A percentile compares a stretch with the other conserved stretches of the same genome.
Evolutionary conservation across 306 rosid genomes (phyloP).

Genomic region (Vigna hirtella): DNA sequence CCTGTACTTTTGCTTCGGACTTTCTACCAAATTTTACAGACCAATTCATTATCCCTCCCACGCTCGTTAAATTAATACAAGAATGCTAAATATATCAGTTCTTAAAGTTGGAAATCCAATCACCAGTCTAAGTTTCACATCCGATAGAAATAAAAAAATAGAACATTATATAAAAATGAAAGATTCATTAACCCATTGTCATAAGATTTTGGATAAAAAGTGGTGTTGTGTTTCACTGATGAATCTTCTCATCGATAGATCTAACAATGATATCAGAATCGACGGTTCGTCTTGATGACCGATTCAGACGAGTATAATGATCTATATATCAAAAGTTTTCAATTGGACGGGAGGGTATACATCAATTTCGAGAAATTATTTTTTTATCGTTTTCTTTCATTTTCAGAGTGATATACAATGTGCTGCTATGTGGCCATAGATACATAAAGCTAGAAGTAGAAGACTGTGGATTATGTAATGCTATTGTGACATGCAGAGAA

Average conservation of each 20-base stretch:
- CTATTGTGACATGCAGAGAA: slow-evolving; percentile 40
- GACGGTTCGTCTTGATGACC: no score
- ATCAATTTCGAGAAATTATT: slow-evolving; percentile 33
- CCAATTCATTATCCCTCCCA: background rate
- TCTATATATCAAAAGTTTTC: no score
- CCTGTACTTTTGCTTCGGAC: background rate
- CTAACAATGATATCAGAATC: no score
- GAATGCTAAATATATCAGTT: background rate
- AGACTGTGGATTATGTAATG: slow-evolving; percentile 38
- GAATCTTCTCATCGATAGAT: no score
- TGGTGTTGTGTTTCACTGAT: no score
- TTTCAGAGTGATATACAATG: slow-evolving; percentile 35
- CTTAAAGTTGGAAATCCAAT: no score
- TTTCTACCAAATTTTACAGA: background rate
- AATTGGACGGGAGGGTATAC: slow-evolving; percentile 13
- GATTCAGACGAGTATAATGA: no score
- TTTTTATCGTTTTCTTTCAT: slow-evolving; percentile 35
- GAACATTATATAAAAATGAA: no score
- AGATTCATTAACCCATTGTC: fast-evolving
- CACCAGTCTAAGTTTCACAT: no score
- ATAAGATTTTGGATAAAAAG: no score
- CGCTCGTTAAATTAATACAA: background rate
- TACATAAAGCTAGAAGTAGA: slow-evolving; percentile 15
- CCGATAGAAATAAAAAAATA: no score
- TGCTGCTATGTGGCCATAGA: slow-evolving; percentile 33